Base-by-base conservation (phyloP, 192 early-diverging fungal species). In the Cladochytrium replicatum region DNA sequence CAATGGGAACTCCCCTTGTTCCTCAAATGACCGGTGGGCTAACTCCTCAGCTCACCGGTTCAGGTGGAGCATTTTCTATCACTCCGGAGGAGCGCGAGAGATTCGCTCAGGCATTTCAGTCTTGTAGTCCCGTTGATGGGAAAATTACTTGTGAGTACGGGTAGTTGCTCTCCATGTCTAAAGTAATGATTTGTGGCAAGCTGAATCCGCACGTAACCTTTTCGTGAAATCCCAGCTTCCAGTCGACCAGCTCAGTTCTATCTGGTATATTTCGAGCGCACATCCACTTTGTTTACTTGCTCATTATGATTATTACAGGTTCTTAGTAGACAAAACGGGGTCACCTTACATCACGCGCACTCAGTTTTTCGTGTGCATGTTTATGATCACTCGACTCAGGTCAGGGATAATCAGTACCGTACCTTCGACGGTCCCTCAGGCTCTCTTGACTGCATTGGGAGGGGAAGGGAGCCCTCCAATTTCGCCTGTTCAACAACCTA, bases 281-380 rank as follows among this genome's bases (percentile, higher is more conserved):
- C n/a, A 8, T 30, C 28, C 17, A 3, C 2, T 4, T 2, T 39
- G 11, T 25, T 28, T 21, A n/a, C 24, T 48, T 17, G 13, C 2
- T 15, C 13, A 58, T 17, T 22, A 40, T 13, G 15, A 27, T n/a
- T 19, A 28, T 72, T 43, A 26, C 52, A 85, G 83, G 84, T 41
- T 49, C 43, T 60, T 97, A 52, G 87, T 84, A 2, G 91, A 97
- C 57, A 76, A 80, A 7, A 73, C 78, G 29, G 49, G 64, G 0
- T 63, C 79, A 15, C 86, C 86, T 37, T 75, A 78, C 43, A 59
- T 97, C 27, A 76, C 81, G 45, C 67, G 87, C 43, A 66, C 75
- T 5, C 89, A 93, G 57, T 97, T 97, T 61, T 75, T 84, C 32
- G 79, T 89, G 42, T 89, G 89, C 30, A 94, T 97, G 91, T 77